A percentile compares a stretch with the other conserved stretches of the same genome.
Conservation (phyloP, 345 rosid genomes). For the Viola odorata region DNA sequence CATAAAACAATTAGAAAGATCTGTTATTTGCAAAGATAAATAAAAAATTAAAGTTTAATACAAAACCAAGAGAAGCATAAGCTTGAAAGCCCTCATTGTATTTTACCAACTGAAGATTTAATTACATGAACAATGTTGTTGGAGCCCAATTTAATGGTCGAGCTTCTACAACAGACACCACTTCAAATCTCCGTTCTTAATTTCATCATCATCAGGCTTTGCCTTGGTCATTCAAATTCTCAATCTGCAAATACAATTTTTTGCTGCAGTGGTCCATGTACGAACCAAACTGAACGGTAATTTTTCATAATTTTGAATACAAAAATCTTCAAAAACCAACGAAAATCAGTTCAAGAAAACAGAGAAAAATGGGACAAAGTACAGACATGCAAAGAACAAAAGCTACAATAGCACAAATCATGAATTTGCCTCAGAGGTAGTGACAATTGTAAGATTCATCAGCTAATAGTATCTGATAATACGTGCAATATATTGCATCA, state of each 20-base stretch:
- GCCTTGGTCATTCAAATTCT: neutral
- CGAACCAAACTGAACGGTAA: neutral
- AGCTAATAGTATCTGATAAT: conserved; percentile 24
- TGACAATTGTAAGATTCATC: conserved; percentile 33
- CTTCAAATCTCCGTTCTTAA: conserved; percentile 41
- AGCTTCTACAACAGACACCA: conserved; percentile 24
- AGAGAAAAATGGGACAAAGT: too few relatives aligned
- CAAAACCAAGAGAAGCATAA: too few relatives aligned
- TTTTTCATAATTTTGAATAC: too few relatives aligned
- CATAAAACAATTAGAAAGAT: too few relatives aligned
- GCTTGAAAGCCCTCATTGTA: conserved; percentile 33
- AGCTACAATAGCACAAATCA: neutral
- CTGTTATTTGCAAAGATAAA: too few relatives aligned
- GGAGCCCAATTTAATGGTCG: conserved; percentile 20
- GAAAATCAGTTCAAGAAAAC: too few relatives aligned
- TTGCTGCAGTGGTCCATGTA: neutral
- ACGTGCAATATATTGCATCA: conserved; percentile 20
- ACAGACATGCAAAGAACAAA: neutral
- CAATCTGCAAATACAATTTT: neutral
- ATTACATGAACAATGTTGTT: conserved; percentile 22
- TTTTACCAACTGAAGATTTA: neutral
- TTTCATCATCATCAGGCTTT: conserved; percentile 27
- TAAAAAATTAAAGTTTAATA: too few relatives aligned
- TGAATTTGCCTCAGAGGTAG: conserved; percentile 32
- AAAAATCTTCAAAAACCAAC: too few relatives aligned